Conservation (phyloP, 2,329 filamentous ascomycete genomes). For the Colletotrichum lindemuthianum region DNA sequence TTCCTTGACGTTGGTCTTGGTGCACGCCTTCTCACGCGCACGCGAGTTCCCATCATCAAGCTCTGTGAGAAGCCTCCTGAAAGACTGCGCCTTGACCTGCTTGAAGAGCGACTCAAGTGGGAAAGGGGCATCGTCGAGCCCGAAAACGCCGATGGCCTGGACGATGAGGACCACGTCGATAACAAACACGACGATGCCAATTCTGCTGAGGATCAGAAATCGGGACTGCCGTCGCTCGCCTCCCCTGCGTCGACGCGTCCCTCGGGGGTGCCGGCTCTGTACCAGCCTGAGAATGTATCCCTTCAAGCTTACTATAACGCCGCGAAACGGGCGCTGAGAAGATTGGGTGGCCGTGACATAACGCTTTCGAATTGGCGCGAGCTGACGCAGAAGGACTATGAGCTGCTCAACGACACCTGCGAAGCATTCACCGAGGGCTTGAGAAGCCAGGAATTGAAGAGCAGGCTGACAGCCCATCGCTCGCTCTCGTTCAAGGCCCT, state of each 20-base stretch:
- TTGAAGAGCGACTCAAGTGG: slow-evolving; percentile 76
- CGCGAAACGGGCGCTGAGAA: slow-evolving; percentile 61
- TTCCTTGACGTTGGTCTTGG: slow-evolving; percentile 78
- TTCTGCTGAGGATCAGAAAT: not conserved
- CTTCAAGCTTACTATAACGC: slow-evolving; percentile 58
- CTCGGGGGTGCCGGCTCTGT: too few relatives aligned
- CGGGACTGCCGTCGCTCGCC: not conserved
- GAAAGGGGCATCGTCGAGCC: slow-evolving; percentile 62
- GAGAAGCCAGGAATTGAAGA: slow-evolving; percentile 54
- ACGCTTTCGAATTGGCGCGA: slow-evolving; percentile 56
- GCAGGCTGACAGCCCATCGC: slow-evolving; percentile 56
- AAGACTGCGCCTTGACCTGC: slow-evolving; percentile 68
- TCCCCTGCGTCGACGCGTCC: too few relatives aligned
- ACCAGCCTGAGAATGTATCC: slow-evolving; percentile 52
- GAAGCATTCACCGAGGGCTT: slow-evolving; percentile 66
- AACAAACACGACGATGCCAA: slow-evolving; percentile 4
- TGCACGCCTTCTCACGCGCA: slow-evolving; percentile 79
- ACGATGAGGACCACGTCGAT: slow-evolving; percentile 39
- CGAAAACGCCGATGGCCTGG: slow-evolving; percentile 49
- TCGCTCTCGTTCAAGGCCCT: slow-evolving; percentile 54
- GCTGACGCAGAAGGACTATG: slow-evolving; percentile 56
- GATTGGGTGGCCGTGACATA: slow-evolving; percentile 60
- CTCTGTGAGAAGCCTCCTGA: slow-evolving; percentile 77
- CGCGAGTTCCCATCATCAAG: slow-evolving; percentile 88
- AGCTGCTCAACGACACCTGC: slow-evolving; percentile 61